Base-by-base conservation (phyloP, 495 filamentous ascomycete genomes). In the Tirmania nivea region DNA sequence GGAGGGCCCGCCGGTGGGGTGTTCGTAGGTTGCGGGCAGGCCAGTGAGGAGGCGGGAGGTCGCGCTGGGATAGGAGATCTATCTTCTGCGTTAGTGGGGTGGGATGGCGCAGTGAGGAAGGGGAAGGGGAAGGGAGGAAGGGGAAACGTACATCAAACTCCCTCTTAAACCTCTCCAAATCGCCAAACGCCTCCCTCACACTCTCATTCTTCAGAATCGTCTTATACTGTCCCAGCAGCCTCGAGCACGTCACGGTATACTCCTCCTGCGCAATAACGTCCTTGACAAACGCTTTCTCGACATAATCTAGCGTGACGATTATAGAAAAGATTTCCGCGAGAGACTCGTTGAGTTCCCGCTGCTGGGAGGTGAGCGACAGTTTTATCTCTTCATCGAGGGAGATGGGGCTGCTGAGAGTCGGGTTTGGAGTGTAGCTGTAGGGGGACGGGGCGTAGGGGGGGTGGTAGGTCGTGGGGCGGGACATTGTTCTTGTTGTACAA, bases 281-380 rank as follows among this genome's bases (percentile, higher is more conserved):
- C 67, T 92, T 89, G 48, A 96, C 80, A 69, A 89, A 96, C 12
- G 90, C 92, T 65, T 92, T 94, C 62, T 99, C 90, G 8, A 99
- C 73, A 52, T 88, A 88, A 62, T 99, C 90, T 19, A 99, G 70
- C 0, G 90, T 95, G 54, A 94, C 76, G 20, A 96, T 89, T 55
- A 99, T 94, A 69, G 86, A 92, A 69, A 96, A 96, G 50, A 99
- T 80, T 63, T 99, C 90, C 50, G 89, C 90, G 10, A 99, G 76
- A 1, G 90, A 95, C 63, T 95, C 90, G 69, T 93, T 84, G 4
- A 96, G 77, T 63, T 96, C 89, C 25, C 89, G 78, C 67, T 95
- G 86, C 34, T 81, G 80, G 50, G 83, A 78, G 21, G 79, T 92
- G 7, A 83, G 79, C 50, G 84, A 74, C 48, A 99, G 76, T 69